Conservation (phyloP, 192 early-diverging fungal genomes). For the Glomus cerebriforme region DNA sequence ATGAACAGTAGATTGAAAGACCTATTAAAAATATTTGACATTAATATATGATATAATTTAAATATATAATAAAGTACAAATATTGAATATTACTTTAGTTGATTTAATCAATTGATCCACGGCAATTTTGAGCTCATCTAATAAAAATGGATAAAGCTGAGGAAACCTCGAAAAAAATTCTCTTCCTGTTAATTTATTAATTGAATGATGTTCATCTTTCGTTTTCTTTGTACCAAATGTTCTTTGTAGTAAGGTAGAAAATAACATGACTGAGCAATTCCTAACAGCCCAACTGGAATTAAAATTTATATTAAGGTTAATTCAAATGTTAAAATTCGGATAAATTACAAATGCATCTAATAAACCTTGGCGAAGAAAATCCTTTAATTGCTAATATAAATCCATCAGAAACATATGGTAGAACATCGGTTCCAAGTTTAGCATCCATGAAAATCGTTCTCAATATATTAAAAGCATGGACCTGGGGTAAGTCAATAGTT, state of each 20-base stretch:
- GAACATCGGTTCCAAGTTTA: slow-evolving; percentile 69
- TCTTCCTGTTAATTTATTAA: slow-evolving; percentile 79
- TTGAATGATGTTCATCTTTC: slow-evolving; percentile 67
- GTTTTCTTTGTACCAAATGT: slow-evolving; percentile 83
- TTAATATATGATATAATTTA: background rate
- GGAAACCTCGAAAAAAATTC: slow-evolving; percentile 93
- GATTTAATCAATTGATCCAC: slow-evolving; percentile 57
- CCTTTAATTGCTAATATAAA: slow-evolving; percentile 79
- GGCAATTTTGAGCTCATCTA: slow-evolving; percentile 71
- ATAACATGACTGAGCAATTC: slow-evolving; percentile 93
- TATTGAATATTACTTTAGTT: slow-evolving; percentile 15
- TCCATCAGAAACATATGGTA: slow-evolving; percentile 76
- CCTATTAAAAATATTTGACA: background rate
- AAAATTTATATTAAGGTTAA: background rate
- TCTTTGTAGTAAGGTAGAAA: slow-evolving; percentile 79
- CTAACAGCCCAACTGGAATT: slow-evolving; percentile 80
- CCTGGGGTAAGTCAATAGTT: slow-evolving; percentile 82
- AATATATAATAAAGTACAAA: background rate
- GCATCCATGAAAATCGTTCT: slow-evolving; percentile 82
- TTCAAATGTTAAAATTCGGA: slow-evolving; percentile 2
- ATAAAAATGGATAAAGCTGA: slow-evolving; percentile 72
- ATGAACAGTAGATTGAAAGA: slow-evolving; percentile 61
- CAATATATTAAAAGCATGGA: slow-evolving; percentile 92
- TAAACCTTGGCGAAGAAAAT: slow-evolving; percentile 66
- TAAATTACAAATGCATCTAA: background rate